Evolutionary conservation across 441 rosid genomes (phyloP).

Genomic region (Bocquillonia castaneifolia): DNA sequence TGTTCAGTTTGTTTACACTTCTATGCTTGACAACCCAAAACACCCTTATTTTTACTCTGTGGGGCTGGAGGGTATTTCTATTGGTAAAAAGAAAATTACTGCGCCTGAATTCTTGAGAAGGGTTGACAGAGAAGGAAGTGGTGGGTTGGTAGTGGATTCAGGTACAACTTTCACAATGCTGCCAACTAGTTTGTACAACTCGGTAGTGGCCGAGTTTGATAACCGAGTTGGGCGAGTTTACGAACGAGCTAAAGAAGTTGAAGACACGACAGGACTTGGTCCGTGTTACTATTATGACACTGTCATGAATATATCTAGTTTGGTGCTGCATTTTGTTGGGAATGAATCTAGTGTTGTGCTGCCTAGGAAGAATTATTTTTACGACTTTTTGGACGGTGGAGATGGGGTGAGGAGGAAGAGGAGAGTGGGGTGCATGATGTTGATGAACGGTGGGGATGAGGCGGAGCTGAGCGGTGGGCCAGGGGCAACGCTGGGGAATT

Average conservation of each 20-base stretch:
- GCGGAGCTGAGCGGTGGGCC: constrained; percentile 71
- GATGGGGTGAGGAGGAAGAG: constrained; percentile 44
- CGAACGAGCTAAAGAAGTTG: constrained; percentile 54
- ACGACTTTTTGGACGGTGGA: constrained; percentile 63
- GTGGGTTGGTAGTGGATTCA: constrained; percentile 89
- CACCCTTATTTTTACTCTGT: constrained; percentile 79
- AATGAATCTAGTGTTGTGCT: constrained; percentile 63
- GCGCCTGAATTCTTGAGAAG: constrained; percentile 52
- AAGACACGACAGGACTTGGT: constrained; percentile 64
- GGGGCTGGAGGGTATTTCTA: constrained; percentile 71
- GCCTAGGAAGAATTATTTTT: constrained; percentile 72
- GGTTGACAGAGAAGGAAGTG: constrained; percentile 55
- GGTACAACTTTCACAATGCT: constrained; percentile 95
- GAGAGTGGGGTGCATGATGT: constrained; percentile 74
- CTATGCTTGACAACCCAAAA: constrained; percentile 63
- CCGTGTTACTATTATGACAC: constrained; percentile 66
- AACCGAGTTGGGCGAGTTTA: constrained; percentile 48
- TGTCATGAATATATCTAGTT: constrained; percentile 40
- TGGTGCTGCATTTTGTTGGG: constrained; percentile 64
- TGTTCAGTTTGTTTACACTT: constrained; percentile 47
- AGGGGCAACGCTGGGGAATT: constrained; percentile 75
- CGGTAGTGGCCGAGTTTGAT: constrained; percentile 62
- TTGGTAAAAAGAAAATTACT: constrained; percentile 61
- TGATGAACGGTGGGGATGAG: constrained; percentile 93
- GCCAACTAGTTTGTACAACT: constrained; percentile 53